Conservation (phyloP, 2,329 filamentous ascomycete genomes). For the Pseudohalonectria lignicola region DNA sequence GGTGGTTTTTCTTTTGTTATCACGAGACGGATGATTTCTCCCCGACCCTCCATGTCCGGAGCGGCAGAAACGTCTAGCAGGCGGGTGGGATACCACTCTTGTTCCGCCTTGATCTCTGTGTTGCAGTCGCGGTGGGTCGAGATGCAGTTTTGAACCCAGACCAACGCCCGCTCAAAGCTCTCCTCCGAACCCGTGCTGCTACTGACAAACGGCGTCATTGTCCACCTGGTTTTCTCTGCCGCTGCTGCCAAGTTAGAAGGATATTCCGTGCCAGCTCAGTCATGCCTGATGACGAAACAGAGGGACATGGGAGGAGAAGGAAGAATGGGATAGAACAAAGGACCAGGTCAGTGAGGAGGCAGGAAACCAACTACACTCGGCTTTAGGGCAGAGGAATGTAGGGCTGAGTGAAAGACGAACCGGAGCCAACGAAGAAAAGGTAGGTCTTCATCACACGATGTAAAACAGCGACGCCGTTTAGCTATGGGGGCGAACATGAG, state of each 20-base stretch:
- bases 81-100: not conserved
- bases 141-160: not conserved
- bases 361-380: not conserved
- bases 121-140: not conserved
- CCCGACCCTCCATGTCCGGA: too few species aligned
- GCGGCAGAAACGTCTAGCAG: not conserved
- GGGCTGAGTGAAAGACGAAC: not conserved
- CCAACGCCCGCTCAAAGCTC: not conserved
- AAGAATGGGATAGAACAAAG: too few species aligned
- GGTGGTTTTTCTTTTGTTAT: not conserved
- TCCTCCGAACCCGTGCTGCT: not conserved
- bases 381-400: not conserved
- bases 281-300: not conserved
- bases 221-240: not conserved
- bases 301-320: not conserved
- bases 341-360: not conserved
- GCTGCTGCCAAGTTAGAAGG: not conserved
- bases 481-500: too few species aligned
- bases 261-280: not conserved
- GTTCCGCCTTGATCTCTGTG: not conserved
- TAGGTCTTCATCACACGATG: not conserved
- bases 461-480: not conserved
- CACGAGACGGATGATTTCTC: not conserved
- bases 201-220: not conserved
- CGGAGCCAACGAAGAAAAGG: not conserved